phyloP scores from a whole-genome alignment of 345 rosid genomes.

The Salix viminalis region DNA sequence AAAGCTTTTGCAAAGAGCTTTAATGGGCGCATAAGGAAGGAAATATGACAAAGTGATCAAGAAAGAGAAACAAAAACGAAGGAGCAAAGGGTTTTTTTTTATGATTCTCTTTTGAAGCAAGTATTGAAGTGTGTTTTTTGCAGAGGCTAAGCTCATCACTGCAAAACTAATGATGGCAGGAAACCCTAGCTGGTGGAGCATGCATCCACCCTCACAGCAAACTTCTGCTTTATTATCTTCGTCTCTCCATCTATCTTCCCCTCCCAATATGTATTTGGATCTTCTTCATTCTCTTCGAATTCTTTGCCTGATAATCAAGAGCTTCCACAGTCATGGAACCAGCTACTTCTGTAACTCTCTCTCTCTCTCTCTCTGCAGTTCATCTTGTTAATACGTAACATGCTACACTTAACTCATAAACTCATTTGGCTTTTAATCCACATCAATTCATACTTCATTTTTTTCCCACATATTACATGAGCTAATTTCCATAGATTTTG shows the following conservation, averaged over 20 bases:
- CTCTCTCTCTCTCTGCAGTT: not conserved
- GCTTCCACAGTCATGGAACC: slow-evolving; percentile 60
- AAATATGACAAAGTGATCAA: slow-evolving; percentile 36
- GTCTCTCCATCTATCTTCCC: slow-evolving; percentile 30
- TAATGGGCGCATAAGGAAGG: slow-evolving; percentile 44
- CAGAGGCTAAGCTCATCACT: slow-evolving; percentile 3
- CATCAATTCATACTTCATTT: not conserved
- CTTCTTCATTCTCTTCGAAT: slow-evolving; percentile 35
- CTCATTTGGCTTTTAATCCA: not conserved
- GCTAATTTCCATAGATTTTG: not conserved
- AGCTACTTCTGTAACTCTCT: slow-evolving; percentile 44
- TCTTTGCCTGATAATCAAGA: slow-evolving; percentile 35
- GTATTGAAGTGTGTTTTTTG: slow-evolving; percentile 5
- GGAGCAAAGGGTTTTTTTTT: not conserved
- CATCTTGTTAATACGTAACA: not conserved
- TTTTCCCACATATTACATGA: not conserved
- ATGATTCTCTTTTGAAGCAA: slow-evolving; percentile 7
- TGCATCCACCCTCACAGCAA: slow-evolving; percentile 47
- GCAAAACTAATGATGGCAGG: slow-evolving; percentile 56
- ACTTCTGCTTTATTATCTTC: slow-evolving; percentile 33
- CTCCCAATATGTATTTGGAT: slow-evolving; percentile 41
- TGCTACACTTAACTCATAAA: not conserved
- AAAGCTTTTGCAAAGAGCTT: slow-evolving; percentile 32
- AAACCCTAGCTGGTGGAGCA: slow-evolving; percentile 71
- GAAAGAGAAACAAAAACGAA: not conserved